phyloP scores from a whole-genome alignment of 208 protist genomes.

The Trypanosomatidae sp. region DNA sequence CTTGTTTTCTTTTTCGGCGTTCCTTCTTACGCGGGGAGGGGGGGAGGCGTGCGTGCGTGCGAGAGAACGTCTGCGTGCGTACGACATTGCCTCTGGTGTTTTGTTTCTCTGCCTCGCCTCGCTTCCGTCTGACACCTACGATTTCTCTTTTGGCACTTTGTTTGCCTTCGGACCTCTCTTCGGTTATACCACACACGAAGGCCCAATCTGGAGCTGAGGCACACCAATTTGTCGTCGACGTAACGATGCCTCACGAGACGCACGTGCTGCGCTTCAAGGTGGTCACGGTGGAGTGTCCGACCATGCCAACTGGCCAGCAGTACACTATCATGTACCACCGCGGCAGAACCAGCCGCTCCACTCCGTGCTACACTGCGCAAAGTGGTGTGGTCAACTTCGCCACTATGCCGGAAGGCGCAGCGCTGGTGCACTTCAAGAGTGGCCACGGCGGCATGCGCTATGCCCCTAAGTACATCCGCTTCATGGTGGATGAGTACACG shows the following conservation, averaged over 20 bases:
- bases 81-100: not conserved
- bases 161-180: not conserved
- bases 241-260: constrained; percentile 48
- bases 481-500: constrained; percentile 84
- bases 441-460: constrained; percentile 47
- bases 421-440: constrained; percentile 79
- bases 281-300: constrained; percentile 54
- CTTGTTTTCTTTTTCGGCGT: not conserved
- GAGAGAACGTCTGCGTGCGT: not conserved
- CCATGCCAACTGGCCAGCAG: constrained; percentile 68
- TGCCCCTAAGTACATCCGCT: constrained; percentile 78
- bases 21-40: not conserved
- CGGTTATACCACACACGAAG: not conserved
- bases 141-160: not conserved
- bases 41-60: not conserved
- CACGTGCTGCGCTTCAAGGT: constrained; percentile 85
- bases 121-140: not conserved
- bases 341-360: constrained; percentile 67
- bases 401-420: constrained; percentile 78
- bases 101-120: not conserved
- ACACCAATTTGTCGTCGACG: not conserved
- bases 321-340: constrained; percentile 83
- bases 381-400: constrained; percentile 74
- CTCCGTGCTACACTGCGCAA: constrained; percentile 68
- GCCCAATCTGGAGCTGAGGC: not conserved